Conservation (phyloP, 2,329 filamentous ascomycete genomes). For the Colletotrichum coccodes region DNA sequence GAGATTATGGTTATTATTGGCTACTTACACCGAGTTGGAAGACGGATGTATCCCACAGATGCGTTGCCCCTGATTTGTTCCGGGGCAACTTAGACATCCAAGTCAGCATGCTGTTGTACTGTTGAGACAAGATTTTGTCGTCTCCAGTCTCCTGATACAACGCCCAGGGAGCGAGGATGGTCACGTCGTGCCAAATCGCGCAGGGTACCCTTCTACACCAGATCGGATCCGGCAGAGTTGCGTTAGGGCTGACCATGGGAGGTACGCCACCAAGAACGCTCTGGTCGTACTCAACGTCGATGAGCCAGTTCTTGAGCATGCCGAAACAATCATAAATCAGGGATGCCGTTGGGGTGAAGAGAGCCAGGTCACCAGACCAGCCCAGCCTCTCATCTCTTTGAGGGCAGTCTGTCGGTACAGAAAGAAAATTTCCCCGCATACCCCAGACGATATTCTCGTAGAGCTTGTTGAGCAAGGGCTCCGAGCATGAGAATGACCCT, state of each 20-base stretch:
- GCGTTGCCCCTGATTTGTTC: not conserved
- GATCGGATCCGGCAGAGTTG: slow-evolving; percentile 31
- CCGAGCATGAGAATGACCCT: slow-evolving; percentile 23
- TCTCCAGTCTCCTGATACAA: slow-evolving; percentile 19
- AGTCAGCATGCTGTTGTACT: slow-evolving; percentile 12
- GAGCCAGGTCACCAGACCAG: slow-evolving; percentile 22
- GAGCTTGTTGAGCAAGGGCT: slow-evolving; percentile 14
- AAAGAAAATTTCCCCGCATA: slow-evolving; percentile 30
- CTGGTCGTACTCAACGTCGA: slow-evolving; percentile 35
- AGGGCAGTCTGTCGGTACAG: slow-evolving; percentile 30
- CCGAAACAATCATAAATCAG: slow-evolving; percentile 17
- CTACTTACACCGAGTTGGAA: slow-evolving; percentile 23
- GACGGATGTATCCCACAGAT: slow-evolving; percentile 13
- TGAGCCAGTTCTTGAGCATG: slow-evolving; percentile 24
- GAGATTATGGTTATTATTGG: too few species aligned
- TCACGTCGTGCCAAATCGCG: slow-evolving; percentile 29
- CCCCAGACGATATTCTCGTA: slow-evolving; percentile 18
- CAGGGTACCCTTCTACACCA: slow-evolving; percentile 33
- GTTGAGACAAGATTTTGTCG: not conserved
- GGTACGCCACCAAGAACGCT: slow-evolving; percentile 46
- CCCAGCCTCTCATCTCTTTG: slow-evolving; percentile 28
- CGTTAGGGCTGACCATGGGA: slow-evolving; percentile 42
- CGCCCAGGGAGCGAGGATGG: slow-evolving; percentile 16
- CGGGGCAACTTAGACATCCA: slow-evolving; percentile 7
- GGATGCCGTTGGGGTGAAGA: slow-evolving; percentile 21